Base-by-base conservation (phyloP, 225 moss, liverwort and hornwort genomes). In the Marchantia paleacea region DNA sequence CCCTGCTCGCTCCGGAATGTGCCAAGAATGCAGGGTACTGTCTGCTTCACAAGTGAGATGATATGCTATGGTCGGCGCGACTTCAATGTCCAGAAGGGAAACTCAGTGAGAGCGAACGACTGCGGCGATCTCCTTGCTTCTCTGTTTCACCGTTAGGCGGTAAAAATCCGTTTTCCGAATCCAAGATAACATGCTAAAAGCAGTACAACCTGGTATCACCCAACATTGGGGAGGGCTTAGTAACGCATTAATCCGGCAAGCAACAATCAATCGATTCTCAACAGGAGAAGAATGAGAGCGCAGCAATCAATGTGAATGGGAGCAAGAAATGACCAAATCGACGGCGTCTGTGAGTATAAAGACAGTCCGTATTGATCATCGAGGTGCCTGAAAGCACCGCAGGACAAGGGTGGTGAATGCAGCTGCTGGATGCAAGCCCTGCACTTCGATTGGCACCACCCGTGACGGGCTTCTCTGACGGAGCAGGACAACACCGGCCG, bases 241-340 rank as follows among this genome's bases (percentile, higher is more conserved):
- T 60, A 61, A 31, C 3, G 22, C 31, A 75, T 15, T 16, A 22
- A 39, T 26, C 55, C 0, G 12, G 55, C 31, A 60, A 76, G 16
- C 26, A 22, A 60, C 75, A 76, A 76, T 60, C 75, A 60, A 31
- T 76, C 50, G 52, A n/a, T 57, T 75, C 75, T 76, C 75, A 29
- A 47, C 22, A 60, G 55, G 60, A 76, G 58, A 75, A 76, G 75
- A 76, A 76, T 60, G 75, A 76, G 30, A 60, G 75, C 60, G 47
- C 7, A 20, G 75, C 58, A 76, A 39, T 31, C 30, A 16, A 76
- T 76, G 58, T 76, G 10, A 16, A 75, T 8, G 57, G 57, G 30
- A 58, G 28, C 29, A 76, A 76, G 75, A 76, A 47, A 61, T 39
- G 75, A 60, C 75, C 75, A 76, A 55, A 58, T 53, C 19, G 26